Percentiles rank a stretch among this genome's conserved stretches.
Conservation (phyloP, 805 yeast genomes). For the Candida wancherniae region DNA sequence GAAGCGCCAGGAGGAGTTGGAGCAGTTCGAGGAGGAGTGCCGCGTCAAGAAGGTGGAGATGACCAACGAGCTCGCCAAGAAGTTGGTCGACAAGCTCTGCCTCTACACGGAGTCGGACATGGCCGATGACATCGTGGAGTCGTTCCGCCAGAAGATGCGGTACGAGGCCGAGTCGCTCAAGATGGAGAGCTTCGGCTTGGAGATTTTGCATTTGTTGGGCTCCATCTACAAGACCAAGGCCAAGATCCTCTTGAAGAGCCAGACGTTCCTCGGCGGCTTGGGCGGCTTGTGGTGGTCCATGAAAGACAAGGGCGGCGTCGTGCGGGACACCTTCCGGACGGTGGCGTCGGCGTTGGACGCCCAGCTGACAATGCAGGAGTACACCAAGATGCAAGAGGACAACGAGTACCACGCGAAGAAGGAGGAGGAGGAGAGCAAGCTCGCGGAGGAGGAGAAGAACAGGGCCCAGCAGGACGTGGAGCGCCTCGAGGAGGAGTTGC, state of each 20-base stretch:
- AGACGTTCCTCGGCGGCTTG: slow-evolving; percentile 50
- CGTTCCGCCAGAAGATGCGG: slow-evolving; percentile 58
- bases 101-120: slow-evolving; percentile 42
- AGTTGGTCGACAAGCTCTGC: slow-evolving; percentile 45
- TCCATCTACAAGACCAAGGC: slow-evolving; percentile 63
- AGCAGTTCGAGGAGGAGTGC: slow-evolving; percentile 74
- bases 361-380: slow-evolving; percentile 70
- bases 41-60: slow-evolving; percentile 59
- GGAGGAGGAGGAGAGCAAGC: slow-evolving; percentile 35
- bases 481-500: slow-evolving; percentile 13
- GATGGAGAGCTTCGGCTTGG: slow-evolving; percentile 81
- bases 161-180: slow-evolving; percentile 81
- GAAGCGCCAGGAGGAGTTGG: slow-evolving; percentile 47
- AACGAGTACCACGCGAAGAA: slow-evolving; percentile 39
- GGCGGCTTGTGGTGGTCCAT: slow-evolving; percentile 67
- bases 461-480: slow-evolving; percentile 22
- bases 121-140: slow-evolving; percentile 38
- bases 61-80: slow-evolving; percentile 56
- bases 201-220: slow-evolving; percentile 73
- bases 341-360: slow-evolving; percentile 75
- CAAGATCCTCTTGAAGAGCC: slow-evolving; percentile 60
- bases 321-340: slow-evolving; percentile 67
- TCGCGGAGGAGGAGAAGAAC: slow-evolving; percentile 1
- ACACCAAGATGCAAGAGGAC: slow-evolving; percentile 61
- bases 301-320: slow-evolving; percentile 69